Percentiles rank a stretch among this genome's conserved stretches.
These are phyloP conservation scores for Croton setiger DNA, from an alignment of 441 rosid genomes.

Conservation along the genomic window DNA sequence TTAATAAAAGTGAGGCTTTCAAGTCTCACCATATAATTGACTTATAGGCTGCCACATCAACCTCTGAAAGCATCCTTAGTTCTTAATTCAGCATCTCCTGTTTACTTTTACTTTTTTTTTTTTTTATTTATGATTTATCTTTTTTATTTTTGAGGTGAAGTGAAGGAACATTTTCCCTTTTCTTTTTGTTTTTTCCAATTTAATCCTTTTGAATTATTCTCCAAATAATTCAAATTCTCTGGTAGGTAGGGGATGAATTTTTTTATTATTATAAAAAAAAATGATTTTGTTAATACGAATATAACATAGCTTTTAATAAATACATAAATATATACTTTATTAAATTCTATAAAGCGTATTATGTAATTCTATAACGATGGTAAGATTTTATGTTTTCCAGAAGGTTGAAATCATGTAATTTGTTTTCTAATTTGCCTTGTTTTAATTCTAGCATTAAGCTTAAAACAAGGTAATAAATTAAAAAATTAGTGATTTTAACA, in stretches of 20 bases:
- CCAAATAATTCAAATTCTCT: constrained; percentile 1
- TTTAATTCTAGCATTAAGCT: too few relatives aligned
- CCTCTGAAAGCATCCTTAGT: constrained; percentile 14
- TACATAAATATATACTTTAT: not conserved
- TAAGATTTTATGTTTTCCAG: not conserved
- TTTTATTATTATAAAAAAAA: too few relatives aligned
- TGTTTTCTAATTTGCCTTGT: too few relatives aligned
- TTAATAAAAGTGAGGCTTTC: constrained; percentile 2
- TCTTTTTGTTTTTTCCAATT: not conserved
- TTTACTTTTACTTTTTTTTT: not conserved
- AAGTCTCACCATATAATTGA: constrained; percentile 27
- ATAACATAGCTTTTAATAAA: too few relatives aligned
- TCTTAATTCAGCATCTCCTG: constrained; percentile 1
- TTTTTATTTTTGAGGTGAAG: not conserved
- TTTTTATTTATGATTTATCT: not conserved
- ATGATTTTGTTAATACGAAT: too few relatives aligned
- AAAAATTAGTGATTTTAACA: too few relatives aligned
- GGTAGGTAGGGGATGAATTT: not conserved
- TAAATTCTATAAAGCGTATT: too few relatives aligned
- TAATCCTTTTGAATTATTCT: not conserved
- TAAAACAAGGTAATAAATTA: too few relatives aligned
- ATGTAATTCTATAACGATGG: too few relatives aligned
- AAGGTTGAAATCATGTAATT: too few relatives aligned
- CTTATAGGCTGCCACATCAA: constrained; percentile 25
- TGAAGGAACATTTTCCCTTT: not conserved